Conservation (phyloP, 441 rosid genomes). For the Brassica balearica region DNA sequence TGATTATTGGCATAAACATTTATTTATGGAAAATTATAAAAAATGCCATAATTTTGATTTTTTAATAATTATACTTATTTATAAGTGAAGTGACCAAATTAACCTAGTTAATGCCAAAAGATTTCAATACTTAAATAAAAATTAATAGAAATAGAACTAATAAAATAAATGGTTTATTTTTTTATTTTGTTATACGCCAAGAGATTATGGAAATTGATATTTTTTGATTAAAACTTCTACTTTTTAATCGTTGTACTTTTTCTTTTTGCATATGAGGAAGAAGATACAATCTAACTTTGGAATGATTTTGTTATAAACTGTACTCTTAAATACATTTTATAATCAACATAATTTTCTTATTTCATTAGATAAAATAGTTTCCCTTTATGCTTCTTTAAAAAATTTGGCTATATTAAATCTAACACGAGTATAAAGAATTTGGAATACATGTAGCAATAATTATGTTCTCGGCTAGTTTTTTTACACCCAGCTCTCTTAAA, state of each 20-base stretch:
- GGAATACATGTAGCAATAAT: not conserved
- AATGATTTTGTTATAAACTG: not conserved
- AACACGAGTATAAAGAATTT: not conserved
- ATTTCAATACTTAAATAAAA: too few relatives aligned
- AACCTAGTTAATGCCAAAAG: not conserved
- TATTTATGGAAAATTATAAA: not conserved
- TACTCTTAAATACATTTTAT: too few relatives aligned
- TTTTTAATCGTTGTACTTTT: not conserved
- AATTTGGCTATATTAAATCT: not conserved
- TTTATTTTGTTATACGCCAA: too few relatives aligned
- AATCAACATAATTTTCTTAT: not conserved
- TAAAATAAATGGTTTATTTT: too few relatives aligned
- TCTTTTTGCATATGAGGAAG: not conserved
- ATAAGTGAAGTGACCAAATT: not conserved
- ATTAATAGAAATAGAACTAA: too few relatives aligned
- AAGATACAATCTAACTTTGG: too few relatives aligned
- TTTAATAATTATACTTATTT: not conserved
- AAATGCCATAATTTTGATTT: not conserved
- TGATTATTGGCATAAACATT: not conserved
- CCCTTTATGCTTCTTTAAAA: not conserved
- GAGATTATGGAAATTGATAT: not conserved
- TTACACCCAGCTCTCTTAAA: not conserved
- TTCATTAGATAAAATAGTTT: not conserved
- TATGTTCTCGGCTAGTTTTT: not conserved
- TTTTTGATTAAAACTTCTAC: not conserved